phyloP scores from a whole-genome alignment of 83 land plant species.

The Isoetes engelmannii region DNA sequence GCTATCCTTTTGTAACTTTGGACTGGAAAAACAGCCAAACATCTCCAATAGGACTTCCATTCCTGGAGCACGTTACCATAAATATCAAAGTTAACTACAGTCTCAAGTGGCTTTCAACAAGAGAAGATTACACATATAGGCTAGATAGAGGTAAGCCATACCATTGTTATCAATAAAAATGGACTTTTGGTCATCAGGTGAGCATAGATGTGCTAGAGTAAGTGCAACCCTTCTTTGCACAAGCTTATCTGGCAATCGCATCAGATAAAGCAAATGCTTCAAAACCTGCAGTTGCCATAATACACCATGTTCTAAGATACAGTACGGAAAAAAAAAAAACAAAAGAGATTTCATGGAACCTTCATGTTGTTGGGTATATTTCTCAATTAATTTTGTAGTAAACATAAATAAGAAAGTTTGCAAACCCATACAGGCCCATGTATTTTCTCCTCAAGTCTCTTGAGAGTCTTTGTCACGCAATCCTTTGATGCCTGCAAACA shows the following conservation, averaged over 20 bases:
- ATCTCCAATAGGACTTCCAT: constrained; percentile 71
- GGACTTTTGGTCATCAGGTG: constrained; percentile 59
- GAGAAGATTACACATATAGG: background rate
- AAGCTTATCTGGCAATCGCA: constrained; percentile 66
- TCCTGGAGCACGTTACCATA: constrained; percentile 37
- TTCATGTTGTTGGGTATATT: background rate
- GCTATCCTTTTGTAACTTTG: constrained; percentile 69
- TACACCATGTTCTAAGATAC: too few species aligned
- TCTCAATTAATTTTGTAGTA: background rate
- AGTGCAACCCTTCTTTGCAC: constrained; percentile 83
- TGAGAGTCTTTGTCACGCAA: constrained; percentile 84
- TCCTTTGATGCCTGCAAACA: constrained; percentile 79
- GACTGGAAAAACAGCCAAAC: constrained; percentile 41
- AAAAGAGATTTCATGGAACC: background rate
- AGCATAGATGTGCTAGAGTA: constrained; percentile 90
- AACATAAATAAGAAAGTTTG: background rate
- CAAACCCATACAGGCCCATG: constrained; percentile 67
- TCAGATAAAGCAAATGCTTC: constrained; percentile 73
- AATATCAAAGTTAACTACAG: background rate
- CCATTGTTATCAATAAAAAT: constrained; percentile 89
- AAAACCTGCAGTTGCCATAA: constrained; percentile 48
- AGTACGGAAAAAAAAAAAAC: background rate
- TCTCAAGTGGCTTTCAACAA: background rate
- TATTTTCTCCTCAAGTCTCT: constrained; percentile 90
- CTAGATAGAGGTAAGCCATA: constrained; percentile 11